Evolutionary conservation across 805 yeast species (phyloP), one percentile per base, ranked within the genome.

Genomic region (Kazachstania viticola): DNA sequence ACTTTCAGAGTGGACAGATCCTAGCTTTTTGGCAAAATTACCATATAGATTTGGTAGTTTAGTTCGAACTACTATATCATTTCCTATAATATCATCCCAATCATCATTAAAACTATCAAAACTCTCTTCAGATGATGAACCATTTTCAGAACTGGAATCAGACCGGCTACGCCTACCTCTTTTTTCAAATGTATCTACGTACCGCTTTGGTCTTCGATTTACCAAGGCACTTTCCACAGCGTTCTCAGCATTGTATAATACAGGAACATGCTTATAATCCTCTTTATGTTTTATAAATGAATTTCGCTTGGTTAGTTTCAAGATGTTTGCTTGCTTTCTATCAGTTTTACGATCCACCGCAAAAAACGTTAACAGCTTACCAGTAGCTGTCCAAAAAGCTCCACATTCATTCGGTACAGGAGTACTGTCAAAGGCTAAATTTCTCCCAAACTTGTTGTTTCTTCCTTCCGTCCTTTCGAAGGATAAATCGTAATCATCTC

Each of bases 341-440:
- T 61, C 57, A 46, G 29, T 22, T 35, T 58, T 61, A 29, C 58
- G 64, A 30, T 70, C 71, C 0, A 79, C 75, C 8, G 78, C 69
- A 56, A 83, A 84, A 46, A 87, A 87, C 48, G 94, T 82, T 1
- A 87, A 78, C 31, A 87, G 60, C 36, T 73, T 73, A 0, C 95
- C 95, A 3, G 72, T 68, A 9, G 73, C 67, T 0, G 93, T 67
- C 95, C 95, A 87, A 1, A 73, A 62, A 0, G 94, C 95, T 8
- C 95, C 95, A 60, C 95, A 87, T 8, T 85, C 91, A 48, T 82
- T 85, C 0, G 96, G 95, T 11, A 87, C 68, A 0, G 96, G 96
- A 0, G 94, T 82, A 25, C 83, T 76, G 48, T 83, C 94, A 46
- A 75, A 69, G 4, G 64, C 46, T 1, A 45, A 33, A 25, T 44